A percentile compares a stretch with the other conserved stretches of the same genome.
These are phyloP conservation scores for Brettanomyces naardenensis DNA, from an alignment of 805 yeast species.

Conservation along the genomic window DNA sequence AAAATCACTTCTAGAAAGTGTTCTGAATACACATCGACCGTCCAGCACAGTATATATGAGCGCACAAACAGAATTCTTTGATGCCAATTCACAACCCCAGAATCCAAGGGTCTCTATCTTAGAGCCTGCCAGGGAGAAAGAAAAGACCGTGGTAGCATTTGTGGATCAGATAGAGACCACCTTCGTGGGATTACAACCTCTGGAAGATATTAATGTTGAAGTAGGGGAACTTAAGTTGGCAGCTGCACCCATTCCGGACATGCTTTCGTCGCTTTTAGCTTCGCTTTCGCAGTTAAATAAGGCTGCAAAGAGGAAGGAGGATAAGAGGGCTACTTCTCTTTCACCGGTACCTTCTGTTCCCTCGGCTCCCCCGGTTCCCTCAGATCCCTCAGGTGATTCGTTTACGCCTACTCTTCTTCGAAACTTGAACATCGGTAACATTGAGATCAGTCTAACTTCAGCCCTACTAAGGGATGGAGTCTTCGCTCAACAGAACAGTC, in stretches of 20 bases:
- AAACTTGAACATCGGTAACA: slow-evolving; percentile 28
- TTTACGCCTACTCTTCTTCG: slow-evolving; percentile 24
- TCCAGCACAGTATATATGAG: slow-evolving; percentile 71
- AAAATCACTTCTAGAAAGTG: slow-evolving; percentile 39
- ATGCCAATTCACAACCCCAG: slow-evolving; percentile 11
- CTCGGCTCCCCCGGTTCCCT: too few relatives aligned
- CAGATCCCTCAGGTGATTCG: not conserved
- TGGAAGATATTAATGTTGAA: slow-evolving; percentile 30
- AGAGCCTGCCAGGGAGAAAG: not conserved
- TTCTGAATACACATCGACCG: slow-evolving; percentile 51
- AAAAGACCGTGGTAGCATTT: slow-evolving; percentile 13
- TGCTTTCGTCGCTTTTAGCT: slow-evolving; percentile 28
- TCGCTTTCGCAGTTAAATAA: slow-evolving; percentile 28
- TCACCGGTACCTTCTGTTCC: too few relatives aligned
- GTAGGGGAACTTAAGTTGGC: slow-evolving; percentile 36
- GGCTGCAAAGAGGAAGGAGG: slow-evolving; percentile 5
- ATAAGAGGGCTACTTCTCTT: not conserved
- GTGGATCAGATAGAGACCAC: slow-evolving; percentile 32
- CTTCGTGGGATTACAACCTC: slow-evolving; percentile 38
- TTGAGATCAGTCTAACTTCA: slow-evolving; percentile 39
- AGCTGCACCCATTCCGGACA: slow-evolving; percentile 34
- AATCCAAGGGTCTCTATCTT: slow-evolving; percentile 5
- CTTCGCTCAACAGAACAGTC: slow-evolving; percentile 30
- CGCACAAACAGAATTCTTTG: slow-evolving; percentile 52
- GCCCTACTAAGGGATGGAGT: slow-evolving; percentile 34